A percentile compares a stretch with the other conserved stretches of the same genome.
phyloP scores from a whole-genome alignment of 179 eudicot species.

The Camellia oleifera region DNA sequence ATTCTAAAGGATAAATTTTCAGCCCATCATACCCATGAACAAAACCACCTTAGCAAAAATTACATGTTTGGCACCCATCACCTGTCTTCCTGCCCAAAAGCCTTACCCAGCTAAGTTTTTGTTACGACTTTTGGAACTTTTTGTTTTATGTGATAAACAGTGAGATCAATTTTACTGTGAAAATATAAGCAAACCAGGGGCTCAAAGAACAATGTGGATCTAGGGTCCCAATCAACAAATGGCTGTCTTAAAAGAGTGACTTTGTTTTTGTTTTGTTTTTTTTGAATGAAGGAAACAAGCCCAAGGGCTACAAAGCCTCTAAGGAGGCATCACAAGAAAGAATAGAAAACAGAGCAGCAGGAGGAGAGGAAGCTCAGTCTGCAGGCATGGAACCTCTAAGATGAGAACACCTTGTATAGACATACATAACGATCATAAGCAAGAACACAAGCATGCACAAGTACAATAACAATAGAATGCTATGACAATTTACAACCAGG shows the following conservation, averaged over 20 bases:
- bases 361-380: too few relatives aligned
- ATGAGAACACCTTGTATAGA: not conserved
- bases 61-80: not conserved
- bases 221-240: not conserved
- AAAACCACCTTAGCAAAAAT: not conserved
- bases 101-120: not conserved
- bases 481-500: not conserved
- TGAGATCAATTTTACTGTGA: not conserved
- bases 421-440: not conserved
- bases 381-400: too few relatives aligned
- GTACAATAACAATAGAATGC: not conserved
- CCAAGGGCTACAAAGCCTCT: too few relatives aligned
- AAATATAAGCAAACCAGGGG: not conserved
- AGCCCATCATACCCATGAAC: not conserved
- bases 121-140: not conserved
- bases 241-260: not conserved
- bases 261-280: too few relatives aligned
- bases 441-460: not conserved
- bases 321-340: too few relatives aligned
- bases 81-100: not conserved
- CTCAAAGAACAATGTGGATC: not conserved
- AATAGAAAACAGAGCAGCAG: too few relatives aligned
- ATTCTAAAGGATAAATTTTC: not conserved
- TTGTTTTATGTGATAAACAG: not conserved
- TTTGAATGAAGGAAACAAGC: too few relatives aligned